A percentile compares a stretch with the other conserved stretches of the same genome.
These are phyloP conservation scores for Blastomyces emzantsi DNA, from an alignment of 2,329 filamentous ascomycete genomes.

Conservation along the genomic window DNA sequence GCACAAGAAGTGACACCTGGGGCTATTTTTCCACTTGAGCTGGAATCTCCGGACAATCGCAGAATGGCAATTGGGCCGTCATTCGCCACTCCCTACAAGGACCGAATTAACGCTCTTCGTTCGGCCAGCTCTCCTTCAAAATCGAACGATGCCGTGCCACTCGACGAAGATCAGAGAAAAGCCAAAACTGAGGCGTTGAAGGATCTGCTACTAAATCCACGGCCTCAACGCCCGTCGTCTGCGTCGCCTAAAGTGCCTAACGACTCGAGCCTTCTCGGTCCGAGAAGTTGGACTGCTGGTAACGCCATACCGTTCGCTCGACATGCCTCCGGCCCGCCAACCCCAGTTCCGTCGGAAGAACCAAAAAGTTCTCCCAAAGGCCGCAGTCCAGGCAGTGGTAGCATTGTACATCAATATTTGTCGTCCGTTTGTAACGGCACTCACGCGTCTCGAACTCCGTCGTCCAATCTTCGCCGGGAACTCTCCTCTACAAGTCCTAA, in stretches of 20 bases:
- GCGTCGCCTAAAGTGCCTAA: conserved; percentile 23
- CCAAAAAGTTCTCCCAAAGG: conserved; percentile 5
- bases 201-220: conserved; percentile 37
- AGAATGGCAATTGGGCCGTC: conserved; percentile 52
- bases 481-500: conserved; percentile 21
- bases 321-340: conserved; percentile 26
- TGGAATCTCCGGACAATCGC: conserved; percentile 49
- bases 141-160: conserved; percentile 16
- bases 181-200: conserved; percentile 40
- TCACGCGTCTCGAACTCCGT: conserved; percentile 20
- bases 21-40: conserved; percentile 58
- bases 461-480: conserved; percentile 28
- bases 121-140: conserved; percentile 29
- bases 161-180: conserved; percentile 34
- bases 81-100: conserved; percentile 52
- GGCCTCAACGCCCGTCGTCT: conserved; percentile 29
- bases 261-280: conserved; percentile 17
- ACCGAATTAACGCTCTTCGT: conserved; percentile 38
- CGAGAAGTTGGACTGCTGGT: conserved; percentile 6
- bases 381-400: conserved; percentile 16
- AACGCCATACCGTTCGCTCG: background rate
- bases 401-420: conserved; percentile 19
- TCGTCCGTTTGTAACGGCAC: conserved; percentile 20
- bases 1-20: conserved; percentile 41
- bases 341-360: conserved; percentile 17